Evolutionary conservation across 1,284 basidiomycete species (phyloP), one percentile per base, ranked within the genome.

Genomic region (Sanghuangporus baumii): DNA sequence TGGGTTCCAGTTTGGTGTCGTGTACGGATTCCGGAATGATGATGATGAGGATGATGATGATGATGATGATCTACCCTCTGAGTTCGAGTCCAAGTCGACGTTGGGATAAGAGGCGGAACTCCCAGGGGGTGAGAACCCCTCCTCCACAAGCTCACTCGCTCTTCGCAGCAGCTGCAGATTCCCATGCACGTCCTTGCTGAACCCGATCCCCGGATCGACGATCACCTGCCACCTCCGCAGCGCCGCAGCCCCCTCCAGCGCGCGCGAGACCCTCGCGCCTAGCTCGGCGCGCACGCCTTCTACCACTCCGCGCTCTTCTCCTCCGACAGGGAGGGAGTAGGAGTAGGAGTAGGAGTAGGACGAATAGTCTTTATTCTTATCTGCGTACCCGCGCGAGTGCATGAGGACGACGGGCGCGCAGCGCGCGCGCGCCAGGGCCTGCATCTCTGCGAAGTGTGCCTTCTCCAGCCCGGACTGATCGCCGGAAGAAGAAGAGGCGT

Each of bases 161-260:
- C 81, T 69, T 6, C 86, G 79, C 56, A 97, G 74, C 4, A 97
- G 71, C 62, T 80, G 78, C 26, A 96, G 68, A 74, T 97, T 96
- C 2, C 84, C 93, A 20, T 87, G 79, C 1, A 88, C 73, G 0
- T 86, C 84, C 75, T 99, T 99, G 71, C 96, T 96, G 72, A 98
- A 99, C 6, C 97, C 96, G 57, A 99, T 79, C 0, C 97, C 96
- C 0, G 96, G 94, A 75, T 98, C 97, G 12, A 93, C 80, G 58
- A 98, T 83, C 62, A 98, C 86, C 67, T 94, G 84, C 96, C 96
- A 99, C 37, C 93, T 75, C 60, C 91, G 81, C 4, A 99, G 77
- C 94, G 2, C 87, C 87, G 2, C 5, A 23, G 74, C 77, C 0
- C 89, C 88, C 14, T 79, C 79, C n/a, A 96, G 79, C 26, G 94